These are phyloP conservation scores for Eucalyptus tenuipes DNA, from an alignment of 345 rosid species.

Conservation along the genomic window DNA sequence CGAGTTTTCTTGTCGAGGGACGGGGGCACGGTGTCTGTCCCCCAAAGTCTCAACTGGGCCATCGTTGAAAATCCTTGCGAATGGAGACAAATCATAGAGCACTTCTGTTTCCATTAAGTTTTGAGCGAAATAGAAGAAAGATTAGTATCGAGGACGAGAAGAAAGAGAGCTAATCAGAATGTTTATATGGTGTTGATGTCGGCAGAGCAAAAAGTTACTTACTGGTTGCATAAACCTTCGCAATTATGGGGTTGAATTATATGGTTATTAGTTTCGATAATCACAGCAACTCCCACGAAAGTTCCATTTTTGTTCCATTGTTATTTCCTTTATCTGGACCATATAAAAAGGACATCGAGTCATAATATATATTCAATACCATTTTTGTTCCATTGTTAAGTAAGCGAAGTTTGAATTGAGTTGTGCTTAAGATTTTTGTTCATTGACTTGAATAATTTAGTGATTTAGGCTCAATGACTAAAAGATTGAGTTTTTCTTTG, in stretches of 20 bases:
- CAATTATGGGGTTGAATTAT: neutral
- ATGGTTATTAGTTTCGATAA: neutral
- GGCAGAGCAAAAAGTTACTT: neutral
- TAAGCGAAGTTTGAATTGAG: neutral
- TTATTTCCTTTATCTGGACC: neutral
- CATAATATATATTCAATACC: neutral
- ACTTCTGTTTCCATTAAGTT: neutral
- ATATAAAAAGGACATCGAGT: neutral
- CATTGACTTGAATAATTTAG: neutral
- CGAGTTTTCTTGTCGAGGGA: neutral
- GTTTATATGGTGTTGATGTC: neutral
- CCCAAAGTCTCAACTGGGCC: conserved; percentile 17
- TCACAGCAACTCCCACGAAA: neutral
- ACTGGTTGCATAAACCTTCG: neutral
- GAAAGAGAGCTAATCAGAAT: neutral
- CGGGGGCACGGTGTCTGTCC: conserved; percentile 4
- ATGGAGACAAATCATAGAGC: conserved; percentile 4
- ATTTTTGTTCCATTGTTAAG: neutral
- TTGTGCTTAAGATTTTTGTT: neutral
- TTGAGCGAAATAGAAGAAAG: neutral
- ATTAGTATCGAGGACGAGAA: neutral
- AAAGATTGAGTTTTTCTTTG: neutral
- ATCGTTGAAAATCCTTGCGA: conserved; percentile 6
- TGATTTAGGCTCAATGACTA: neutral
- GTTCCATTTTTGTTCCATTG: neutral